These are phyloP conservation scores for Thermoascus crustaceus DNA, from an alignment of 2,329 filamentous ascomycete species.

Conservation along the genomic window DNA sequence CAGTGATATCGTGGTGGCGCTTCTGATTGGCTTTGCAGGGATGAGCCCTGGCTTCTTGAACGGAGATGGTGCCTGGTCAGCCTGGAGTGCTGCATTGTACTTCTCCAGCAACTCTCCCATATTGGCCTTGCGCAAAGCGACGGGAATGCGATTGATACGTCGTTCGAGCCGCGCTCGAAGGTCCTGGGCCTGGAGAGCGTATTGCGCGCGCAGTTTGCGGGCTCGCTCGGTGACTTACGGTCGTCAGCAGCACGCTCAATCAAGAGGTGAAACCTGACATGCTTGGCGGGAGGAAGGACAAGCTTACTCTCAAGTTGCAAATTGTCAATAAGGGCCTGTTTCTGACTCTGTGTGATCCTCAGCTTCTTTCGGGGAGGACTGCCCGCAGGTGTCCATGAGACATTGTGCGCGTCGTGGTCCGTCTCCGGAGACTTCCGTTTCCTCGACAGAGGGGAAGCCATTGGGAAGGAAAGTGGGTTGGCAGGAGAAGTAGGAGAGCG, in stretches of 20 bases:
- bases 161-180: slow-evolving; percentile 81
- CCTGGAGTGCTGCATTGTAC: slow-evolving; percentile 24
- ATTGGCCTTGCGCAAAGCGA: slow-evolving; percentile 65
- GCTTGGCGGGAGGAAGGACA: slow-evolving; percentile 4
- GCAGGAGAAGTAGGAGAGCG: too few relatives aligned
- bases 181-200: slow-evolving; percentile 77
- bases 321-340: slow-evolving; percentile 82
- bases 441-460: slow-evolving; percentile 26
- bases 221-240: slow-evolving; percentile 72
- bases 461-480: slow-evolving; percentile 11
- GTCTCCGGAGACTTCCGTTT: slow-evolving; percentile 35
- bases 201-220: slow-evolving; percentile 79
- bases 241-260: slow-evolving; percentile 9
- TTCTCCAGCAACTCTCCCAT: slow-evolving; percentile 70
- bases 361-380: slow-evolving; percentile 58
- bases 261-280: slow-evolving; percentile 9
- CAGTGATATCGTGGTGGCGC: slow-evolving; percentile 22
- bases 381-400: slow-evolving; percentile 35
- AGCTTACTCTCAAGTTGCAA: slow-evolving; percentile 74
- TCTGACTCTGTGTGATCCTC: slow-evolving; percentile 62
- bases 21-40: slow-evolving; percentile 22
- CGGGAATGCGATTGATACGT: slow-evolving; percentile 85
- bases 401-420: slow-evolving; percentile 31
- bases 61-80: slow-evolving; percentile 19
- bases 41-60: slow-evolving; percentile 24